Base-by-base conservation (phyloP, 164 flowering plant species). In the Sedum album region DNA sequence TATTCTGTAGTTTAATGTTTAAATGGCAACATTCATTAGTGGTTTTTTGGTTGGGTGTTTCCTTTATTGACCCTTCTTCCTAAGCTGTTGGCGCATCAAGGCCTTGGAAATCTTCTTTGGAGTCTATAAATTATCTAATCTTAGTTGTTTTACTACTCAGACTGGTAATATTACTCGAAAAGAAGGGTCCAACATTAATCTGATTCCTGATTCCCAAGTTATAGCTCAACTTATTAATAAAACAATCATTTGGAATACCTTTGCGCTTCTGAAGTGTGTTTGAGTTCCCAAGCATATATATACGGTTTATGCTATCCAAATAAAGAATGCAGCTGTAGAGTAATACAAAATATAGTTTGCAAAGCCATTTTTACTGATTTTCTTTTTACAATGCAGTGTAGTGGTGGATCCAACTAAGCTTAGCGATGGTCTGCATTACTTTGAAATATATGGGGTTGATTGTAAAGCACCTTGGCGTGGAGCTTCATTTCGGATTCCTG, bases 401-500 rank as follows among this genome's bases (percentile, higher is more conserved):
- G 83, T 94, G 72, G 95, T 94, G 71, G 97, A 94, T 78, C 96
- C 97, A 20, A 82, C 96, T 41, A 84, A 77, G 36, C 88, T 94
- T 25, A 69, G 77, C 66, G 84, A 85, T 70, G 97, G 97, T 55
- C 73, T 91, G 30, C 99, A 94, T 74, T 94, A 91, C 74, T 86
- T 68, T 75, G 97, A 94, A 80, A 77, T 94, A 48, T 88, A 82
- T 78, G 99, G 91, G 51, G 61, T 84, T 71, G 96, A 94, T 73
- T 86, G 90, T 83, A 87, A 83, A 75, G 89, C 95, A 60, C 92
- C 97, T 53, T 84, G 93, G 93, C 99, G 97, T 67, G 97, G 99
- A 41, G 91, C 97, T 67, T 80, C 89, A 64, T 94, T 94, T 81
- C 81, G 92, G 79, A 83, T 91, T 70, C 96, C 97, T 1, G 76